A percentile compares a stretch with the other conserved stretches of the same genome.
Conservation (phyloP, 1,284 basidiomycete genomes). For the Marasmius tenuissimus region DNA sequence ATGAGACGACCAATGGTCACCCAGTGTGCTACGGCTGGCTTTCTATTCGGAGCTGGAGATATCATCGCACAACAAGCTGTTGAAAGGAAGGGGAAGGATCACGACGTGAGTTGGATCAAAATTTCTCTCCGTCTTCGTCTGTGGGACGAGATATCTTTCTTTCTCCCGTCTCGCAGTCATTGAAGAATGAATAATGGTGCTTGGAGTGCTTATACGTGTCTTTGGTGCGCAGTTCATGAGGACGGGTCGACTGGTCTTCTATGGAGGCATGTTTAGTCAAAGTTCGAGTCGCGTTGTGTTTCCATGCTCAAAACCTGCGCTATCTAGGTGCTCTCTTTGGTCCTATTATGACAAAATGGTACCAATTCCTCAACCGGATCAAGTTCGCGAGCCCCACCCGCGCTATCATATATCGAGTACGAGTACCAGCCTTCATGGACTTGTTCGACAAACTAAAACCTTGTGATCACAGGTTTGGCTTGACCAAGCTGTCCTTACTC, state of each 20-base stretch:
- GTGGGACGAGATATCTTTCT: neutral
- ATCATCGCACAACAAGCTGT: constrained; percentile 81
- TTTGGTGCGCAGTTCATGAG: constrained; percentile 52
- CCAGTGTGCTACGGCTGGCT: constrained; percentile 65
- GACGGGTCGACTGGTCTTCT: constrained; percentile 72
- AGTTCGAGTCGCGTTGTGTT: neutral
- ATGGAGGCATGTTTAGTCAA: constrained; percentile 54
- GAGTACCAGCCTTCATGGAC: constrained; percentile 16
- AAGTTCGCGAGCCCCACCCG: constrained; percentile 58
- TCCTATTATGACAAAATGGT: constrained; percentile 75
- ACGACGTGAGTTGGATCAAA: constrained; percentile 56
- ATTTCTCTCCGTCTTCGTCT: neutral
- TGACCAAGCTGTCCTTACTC: constrained; percentile 73
- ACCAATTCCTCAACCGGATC: constrained; percentile 60
- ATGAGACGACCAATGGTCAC: constrained; percentile 63
- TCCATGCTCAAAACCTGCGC: neutral
- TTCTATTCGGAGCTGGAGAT: constrained; percentile 80
- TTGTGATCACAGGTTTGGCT: constrained; percentile 57
- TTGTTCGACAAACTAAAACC: constrained; percentile 10
- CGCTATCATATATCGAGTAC: constrained; percentile 60
- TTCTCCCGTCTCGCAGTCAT: neutral
- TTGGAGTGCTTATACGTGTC: constrained; percentile 6
- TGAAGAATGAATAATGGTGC: neutral
- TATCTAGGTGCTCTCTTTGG: constrained; percentile 63
- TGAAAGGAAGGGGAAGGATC: constrained; percentile 63